Percentiles rank a stretch among this genome's conserved stretches.
Evolutionary conservation across 2,329 filamentous ascomycete genomes (phyloP).

Genomic region (Erysiphe pulchra): DNA sequence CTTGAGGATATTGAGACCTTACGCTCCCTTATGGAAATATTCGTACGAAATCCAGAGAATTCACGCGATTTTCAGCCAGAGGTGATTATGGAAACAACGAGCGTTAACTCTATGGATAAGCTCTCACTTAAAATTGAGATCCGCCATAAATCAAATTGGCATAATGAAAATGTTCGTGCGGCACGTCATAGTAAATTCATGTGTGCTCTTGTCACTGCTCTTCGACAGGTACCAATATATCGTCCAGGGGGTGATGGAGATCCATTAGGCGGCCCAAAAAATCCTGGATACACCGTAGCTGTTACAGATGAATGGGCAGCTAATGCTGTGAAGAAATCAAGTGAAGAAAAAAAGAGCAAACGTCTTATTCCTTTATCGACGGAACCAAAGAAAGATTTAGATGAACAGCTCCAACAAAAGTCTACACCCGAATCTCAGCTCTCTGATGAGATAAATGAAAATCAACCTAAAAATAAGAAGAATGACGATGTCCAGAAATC

Average conservation of each 20-base stretch:
- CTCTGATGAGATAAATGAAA: background rate
- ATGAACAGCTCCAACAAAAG: background rate
- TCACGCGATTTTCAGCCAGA: constrained; percentile 75
- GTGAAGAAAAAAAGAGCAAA: constrained; percentile 32
- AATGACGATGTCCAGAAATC: no score
- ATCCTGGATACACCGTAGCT: constrained; percentile 59
- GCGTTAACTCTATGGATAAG: constrained; percentile 71
- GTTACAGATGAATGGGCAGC: constrained; percentile 44
- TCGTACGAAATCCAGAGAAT: constrained; percentile 66
- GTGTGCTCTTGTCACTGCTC: constrained; percentile 65
- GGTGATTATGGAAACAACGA: constrained; percentile 49
- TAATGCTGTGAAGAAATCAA: constrained; percentile 32
- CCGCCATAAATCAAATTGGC: constrained; percentile 81
- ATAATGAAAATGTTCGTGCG: constrained; percentile 60
- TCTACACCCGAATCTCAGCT: background rate
- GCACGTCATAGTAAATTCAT: constrained; percentile 85
- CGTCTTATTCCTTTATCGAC: constrained; percentile 31
- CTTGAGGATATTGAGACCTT: constrained; percentile 79
- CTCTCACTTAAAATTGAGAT: constrained; percentile 62
- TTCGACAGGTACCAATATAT: constrained; percentile 71
- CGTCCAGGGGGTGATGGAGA: constrained; percentile 49
- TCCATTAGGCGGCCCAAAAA: constrained; percentile 35
- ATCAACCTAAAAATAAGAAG: no score
- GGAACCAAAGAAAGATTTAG: constrained; percentile 1
- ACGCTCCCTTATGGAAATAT: constrained; percentile 59